Evolutionary conservation across 306 rosid genomes (phyloP).

Genomic region (Urtica urens): DNA sequence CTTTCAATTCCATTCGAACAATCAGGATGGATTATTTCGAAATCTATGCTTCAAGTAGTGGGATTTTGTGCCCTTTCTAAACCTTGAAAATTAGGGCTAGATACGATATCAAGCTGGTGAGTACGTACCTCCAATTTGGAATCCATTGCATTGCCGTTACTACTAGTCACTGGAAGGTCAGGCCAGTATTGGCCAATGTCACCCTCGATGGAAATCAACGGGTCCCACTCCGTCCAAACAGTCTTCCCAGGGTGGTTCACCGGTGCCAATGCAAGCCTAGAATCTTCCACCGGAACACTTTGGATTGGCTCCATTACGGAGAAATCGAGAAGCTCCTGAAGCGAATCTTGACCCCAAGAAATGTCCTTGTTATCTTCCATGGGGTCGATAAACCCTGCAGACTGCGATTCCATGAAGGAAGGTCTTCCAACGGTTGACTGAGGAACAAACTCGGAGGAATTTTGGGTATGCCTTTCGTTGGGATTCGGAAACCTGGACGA

Average conservation of each 20-base stretch:
- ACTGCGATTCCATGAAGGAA: conserved; percentile 29
- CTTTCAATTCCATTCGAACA: too few species aligned
- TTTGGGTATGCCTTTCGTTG: conserved; percentile 30
- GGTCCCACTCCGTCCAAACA: conserved; percentile 71
- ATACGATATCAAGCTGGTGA: too few species aligned
- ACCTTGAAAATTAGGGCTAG: too few species aligned
- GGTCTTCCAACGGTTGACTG: conserved; percentile 30
- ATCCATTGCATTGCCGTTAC: conserved; percentile 32
- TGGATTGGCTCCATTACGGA: conserved; percentile 40
- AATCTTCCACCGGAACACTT: conserved; percentile 39
- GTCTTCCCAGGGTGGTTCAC: conserved; percentile 39
- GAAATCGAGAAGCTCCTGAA: conserved; percentile 43
- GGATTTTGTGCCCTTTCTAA: too few species aligned
- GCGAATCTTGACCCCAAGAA: conserved; percentile 55
- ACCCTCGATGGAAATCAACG: conserved; percentile 41
- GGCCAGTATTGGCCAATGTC: conserved; percentile 53
- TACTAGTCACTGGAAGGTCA: conserved; percentile 42
- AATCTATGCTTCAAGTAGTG: too few species aligned
- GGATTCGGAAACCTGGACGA: conserved; percentile 25
- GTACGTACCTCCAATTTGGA: conserved; percentile 48
- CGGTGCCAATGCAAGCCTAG: conserved; percentile 26
- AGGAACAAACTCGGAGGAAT: conserved; percentile 37
- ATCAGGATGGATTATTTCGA: too few species aligned
- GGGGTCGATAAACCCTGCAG: conserved; percentile 27
- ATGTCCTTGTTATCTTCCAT: conserved; percentile 31